phyloP scores from a whole-genome alignment of 2,329 filamentous ascomycete species.

The Chaetomium olivaceum region DNA sequence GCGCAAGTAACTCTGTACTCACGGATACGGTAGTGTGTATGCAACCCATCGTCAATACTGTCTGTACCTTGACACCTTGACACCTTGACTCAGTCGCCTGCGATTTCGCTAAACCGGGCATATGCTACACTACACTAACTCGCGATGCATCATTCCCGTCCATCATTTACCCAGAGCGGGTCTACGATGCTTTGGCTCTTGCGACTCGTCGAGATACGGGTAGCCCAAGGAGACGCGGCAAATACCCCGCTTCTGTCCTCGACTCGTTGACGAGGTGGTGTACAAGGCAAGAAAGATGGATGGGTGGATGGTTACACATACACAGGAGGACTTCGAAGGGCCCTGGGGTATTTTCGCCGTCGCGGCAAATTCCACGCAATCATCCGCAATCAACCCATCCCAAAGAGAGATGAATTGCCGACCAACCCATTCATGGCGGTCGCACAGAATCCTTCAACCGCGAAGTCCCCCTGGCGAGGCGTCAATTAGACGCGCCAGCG shows the following conservation, averaged over 20 bases:
- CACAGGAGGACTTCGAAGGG: background rate
- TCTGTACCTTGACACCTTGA: background rate
- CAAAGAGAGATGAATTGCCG: slow-evolving; percentile 4
- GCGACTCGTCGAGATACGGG: slow-evolving; percentile 24
- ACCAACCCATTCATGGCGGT: slow-evolving; percentile 2
- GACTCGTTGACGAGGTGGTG: background rate
- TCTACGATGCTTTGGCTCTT: background rate
- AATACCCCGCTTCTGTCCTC: slow-evolving; percentile 6
- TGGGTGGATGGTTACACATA: slow-evolving; percentile 10
- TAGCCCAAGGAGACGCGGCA: background rate
- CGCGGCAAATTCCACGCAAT: background rate
- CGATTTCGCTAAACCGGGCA: background rate
- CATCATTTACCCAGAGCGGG: slow-evolving; percentile 12
- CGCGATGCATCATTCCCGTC: background rate
- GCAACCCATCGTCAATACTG: background rate
- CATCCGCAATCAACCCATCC: too few relatives aligned
- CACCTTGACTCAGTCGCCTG: background rate
- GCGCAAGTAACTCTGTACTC: too few relatives aligned
- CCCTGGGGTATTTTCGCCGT: background rate
- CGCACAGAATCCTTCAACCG: slow-evolving; percentile 15
- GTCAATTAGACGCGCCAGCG: slow-evolving; percentile 14
- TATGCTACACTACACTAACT: background rate
- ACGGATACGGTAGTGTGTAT: too few relatives aligned
- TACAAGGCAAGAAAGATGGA: background rate
- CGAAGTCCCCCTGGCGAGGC: background rate